phyloP scores from a whole-genome alignment of 148 eudicot species.

The Bassia scoparia region DNA sequence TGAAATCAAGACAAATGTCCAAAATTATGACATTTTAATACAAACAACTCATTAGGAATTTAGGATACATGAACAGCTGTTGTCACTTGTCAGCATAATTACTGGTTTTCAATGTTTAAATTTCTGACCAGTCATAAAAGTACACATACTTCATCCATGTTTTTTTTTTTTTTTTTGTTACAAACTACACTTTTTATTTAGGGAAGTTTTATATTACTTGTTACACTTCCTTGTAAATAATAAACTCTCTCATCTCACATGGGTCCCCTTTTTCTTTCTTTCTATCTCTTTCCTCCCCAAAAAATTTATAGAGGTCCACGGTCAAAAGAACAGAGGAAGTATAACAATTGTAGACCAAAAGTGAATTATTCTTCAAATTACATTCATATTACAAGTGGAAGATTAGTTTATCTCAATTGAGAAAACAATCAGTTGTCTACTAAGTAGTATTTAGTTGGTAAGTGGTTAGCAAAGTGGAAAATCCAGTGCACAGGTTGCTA shows the following conservation, averaged over 20 bases:
- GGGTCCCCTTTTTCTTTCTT: too few species aligned
- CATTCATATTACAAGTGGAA: neutral
- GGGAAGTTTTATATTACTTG: too few species aligned
- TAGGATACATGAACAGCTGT: neutral
- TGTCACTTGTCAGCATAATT: neutral
- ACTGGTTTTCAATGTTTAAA: too few species aligned
- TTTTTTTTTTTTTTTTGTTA: too few species aligned
- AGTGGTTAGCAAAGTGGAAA: neutral
- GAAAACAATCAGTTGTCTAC: neutral
- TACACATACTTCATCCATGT: too few species aligned
- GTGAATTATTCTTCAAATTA: neutral
- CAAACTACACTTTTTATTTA: too few species aligned
- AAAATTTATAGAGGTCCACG: too few species aligned
- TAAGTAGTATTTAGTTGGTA: neutral
- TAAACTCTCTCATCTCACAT: too few species aligned
- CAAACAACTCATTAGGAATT: neutral
- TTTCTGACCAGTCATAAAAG: neutral
- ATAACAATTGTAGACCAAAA: neutral
- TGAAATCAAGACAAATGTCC: neutral
- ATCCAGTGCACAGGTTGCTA: neutral
- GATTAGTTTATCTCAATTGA: neutral
- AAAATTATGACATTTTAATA: neutral
- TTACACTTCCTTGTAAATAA: too few species aligned
- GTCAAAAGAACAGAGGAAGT: too few species aligned
- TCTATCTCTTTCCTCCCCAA: too few species aligned